A percentile compares a stretch with the other conserved stretches of the same genome.
Evolutionary conservation across 257 asterid genomes (phyloP).

Genomic region (Fraxinus quadrangulata): DNA sequence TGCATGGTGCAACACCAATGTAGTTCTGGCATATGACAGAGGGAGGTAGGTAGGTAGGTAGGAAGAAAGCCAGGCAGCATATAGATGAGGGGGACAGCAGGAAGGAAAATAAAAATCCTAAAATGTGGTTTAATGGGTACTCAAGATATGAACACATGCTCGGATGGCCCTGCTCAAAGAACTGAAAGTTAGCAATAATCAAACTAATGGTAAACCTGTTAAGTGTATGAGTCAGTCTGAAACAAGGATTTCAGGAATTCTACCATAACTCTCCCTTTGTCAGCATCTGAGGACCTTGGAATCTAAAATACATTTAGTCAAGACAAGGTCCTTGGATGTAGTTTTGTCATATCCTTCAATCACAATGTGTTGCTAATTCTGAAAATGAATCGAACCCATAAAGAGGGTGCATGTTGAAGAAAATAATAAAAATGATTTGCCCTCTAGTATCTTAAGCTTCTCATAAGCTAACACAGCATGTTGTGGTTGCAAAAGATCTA

Average conservation of each 20-base stretch:
- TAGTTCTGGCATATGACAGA: not conserved
- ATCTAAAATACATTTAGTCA: not conserved
- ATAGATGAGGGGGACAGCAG: not conserved
- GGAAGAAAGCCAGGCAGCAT: not conserved
- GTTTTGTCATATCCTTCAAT: not conserved
- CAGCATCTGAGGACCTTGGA: no score
- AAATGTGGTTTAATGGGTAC: not conserved
- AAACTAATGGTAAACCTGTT: no score
- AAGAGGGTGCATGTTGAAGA: not conserved
- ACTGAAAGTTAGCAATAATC: no score
- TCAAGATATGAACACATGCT: no score
- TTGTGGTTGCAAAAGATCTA: not conserved
- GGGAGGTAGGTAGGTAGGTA: not conserved
- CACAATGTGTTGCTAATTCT: not conserved
- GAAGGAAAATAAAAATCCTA: not conserved
- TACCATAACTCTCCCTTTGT: no score
- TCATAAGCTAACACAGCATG: not conserved
- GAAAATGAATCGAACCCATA: not conserved
- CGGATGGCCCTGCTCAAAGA: no score
- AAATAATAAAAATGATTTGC: no score
- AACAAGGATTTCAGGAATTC: no score
- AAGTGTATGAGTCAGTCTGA: no score
- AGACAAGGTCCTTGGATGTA: not conserved
- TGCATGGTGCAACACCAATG: slow-evolving; percentile 1
- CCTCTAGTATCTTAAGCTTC: not conserved